These are phyloP conservation scores for Myriosclerotinia duriaeana DNA, from an alignment of 2,329 filamentous ascomycete genomes.

Conservation along the genomic window DNA sequence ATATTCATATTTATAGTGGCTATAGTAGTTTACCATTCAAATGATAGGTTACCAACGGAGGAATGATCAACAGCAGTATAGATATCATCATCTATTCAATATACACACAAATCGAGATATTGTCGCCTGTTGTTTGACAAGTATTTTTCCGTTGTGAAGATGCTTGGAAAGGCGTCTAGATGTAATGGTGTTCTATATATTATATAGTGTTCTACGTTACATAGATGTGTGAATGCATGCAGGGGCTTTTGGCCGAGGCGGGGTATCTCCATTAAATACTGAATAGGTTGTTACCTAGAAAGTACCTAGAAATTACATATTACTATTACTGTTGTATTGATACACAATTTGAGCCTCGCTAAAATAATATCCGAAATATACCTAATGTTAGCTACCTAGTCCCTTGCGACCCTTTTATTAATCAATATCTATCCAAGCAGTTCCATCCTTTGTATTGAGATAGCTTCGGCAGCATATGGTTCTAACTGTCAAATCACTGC, in stretches of 20 bases:
- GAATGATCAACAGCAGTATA: not conserved
- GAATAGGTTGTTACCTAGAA: no score
- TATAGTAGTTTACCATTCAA: not conserved
- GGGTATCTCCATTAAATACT: not conserved
- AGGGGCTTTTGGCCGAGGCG: constrained; percentile 11
- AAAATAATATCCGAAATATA: not conserved
- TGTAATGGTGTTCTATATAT: not conserved
- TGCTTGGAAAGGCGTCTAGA: not conserved
- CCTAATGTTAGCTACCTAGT: no score
- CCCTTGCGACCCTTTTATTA: no score
- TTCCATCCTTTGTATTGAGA: no score
- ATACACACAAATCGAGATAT: not conserved
- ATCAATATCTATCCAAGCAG: no score
- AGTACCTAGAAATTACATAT: no score
- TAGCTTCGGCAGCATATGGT: no score
- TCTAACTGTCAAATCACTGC: no score
- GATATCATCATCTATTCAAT: not conserved
- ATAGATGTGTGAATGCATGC: not conserved
- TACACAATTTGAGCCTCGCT: no score
- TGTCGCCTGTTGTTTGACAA: not conserved
- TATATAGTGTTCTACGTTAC: no score
- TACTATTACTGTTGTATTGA: no score
- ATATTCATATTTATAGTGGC: not conserved
- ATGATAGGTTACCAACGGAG: not conserved
- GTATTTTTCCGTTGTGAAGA: constrained; percentile 2